Evolutionary conservation across 78 protist genomes (phyloP).

Genomic region (Dictyostelium discoideum): dicty_2.7 NC_007091.3:4553501-4554000

Average conservation of each 20-base stretch:
- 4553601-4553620: constrained; percentile 9
- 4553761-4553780: background rate
- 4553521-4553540: constrained; percentile 26
- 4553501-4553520: background rate
- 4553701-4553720: background rate
- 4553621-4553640: background rate
- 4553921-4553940: background rate
- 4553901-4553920: background rate
- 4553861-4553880: constrained; percentile 8
- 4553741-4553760: constrained; percentile 37
- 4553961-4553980: background rate
- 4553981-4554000: background rate
- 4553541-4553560: constrained; percentile 49
- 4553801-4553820: background rate
- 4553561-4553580: background rate
- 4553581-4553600: constrained; percentile 20
- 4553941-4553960: background rate
- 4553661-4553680: background rate
- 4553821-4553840: constrained; percentile 22
- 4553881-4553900: background rate
- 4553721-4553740: background rate
- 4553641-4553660: background rate
- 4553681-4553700: background rate
- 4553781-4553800: background rate
- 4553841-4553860: constrained; percentile 22